Conservation (phyloP, 306 rosid genomes). For the Castanopsis chinensis region DNA sequence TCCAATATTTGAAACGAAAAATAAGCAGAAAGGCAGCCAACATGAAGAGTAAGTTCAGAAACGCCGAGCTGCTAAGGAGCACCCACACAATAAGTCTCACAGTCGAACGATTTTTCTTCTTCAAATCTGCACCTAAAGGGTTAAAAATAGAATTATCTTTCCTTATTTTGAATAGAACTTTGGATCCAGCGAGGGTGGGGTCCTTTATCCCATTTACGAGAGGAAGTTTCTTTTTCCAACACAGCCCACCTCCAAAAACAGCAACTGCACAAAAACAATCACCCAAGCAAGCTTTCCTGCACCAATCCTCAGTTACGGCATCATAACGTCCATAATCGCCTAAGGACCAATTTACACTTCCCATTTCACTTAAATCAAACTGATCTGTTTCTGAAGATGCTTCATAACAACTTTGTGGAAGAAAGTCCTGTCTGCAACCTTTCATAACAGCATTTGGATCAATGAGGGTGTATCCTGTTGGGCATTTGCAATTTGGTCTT, state of each 20-base stretch:
- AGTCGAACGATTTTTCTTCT: not conserved
- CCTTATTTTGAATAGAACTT: constrained; percentile 34
- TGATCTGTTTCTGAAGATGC: not conserved
- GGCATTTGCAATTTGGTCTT: constrained; percentile 26
- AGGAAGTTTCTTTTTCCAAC: constrained; percentile 34
- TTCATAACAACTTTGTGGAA: constrained; percentile 34
- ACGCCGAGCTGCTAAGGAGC: constrained; percentile 14
- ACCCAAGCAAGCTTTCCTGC: constrained; percentile 26
- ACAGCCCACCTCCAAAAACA: not conserved
- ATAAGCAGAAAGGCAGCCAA: not conserved
- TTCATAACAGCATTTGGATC: constrained; percentile 25
- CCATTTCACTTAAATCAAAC: constrained; percentile 4
- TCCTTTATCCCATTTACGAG: constrained; percentile 18
- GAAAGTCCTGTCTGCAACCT: constrained; percentile 30
- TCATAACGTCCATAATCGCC: not conserved
- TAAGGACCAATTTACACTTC: constrained; percentile 2
- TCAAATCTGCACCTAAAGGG: not conserved
- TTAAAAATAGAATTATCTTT: not conserved
- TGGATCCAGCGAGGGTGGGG: not conserved
- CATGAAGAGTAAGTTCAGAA: constrained; percentile 10
- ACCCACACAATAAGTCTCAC: constrained; percentile 9
- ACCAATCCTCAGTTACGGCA: constrained; percentile 24
- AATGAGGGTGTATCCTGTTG: constrained; percentile 2
- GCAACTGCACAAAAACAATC: constrained; percentile 37
- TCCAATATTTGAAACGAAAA: not conserved